Base-by-base conservation (phyloP, 495 filamentous ascomycete genomes). In the Monascus purpureus region DNA sequence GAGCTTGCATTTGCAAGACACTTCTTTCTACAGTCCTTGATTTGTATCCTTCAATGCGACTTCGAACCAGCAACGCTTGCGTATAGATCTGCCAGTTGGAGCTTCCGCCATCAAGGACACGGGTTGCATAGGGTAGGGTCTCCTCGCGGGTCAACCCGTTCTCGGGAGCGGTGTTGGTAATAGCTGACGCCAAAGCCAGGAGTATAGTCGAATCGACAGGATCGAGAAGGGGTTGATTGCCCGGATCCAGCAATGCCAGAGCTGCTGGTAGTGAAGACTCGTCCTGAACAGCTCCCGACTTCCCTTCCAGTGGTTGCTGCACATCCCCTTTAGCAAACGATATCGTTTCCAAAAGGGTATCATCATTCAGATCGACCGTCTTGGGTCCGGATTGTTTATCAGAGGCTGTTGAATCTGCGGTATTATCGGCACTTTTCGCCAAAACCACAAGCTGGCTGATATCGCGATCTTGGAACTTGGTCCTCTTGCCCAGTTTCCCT, bases 1-100 rank as follows among this genome's bases (percentile, higher is more conserved):
- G 69, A 2, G 86, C 87, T 59, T 99, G 90, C 46, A 99, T 73
- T 55, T 99, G 90, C 4, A 99, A 61, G 2, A 99, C 74, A 6
- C 86, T 76, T 35, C 90, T 63, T 47, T 99, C 92, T 4, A 85
- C 65, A 0, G 90, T 96, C 27, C 90, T 67, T 18, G 84, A 80
- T 35, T 68, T 70, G 49, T 86, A 82, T 0, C 82, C 73, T 53
- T 99, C 90, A 36, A 95, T 83, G 2, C 90, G 67, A 46, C 82
- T 88, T 26, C 90, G 72, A 4, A 94, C 75, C 2, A 96, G 61
- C 4, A 99, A 58, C 1, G 82, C 90, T 46, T 95, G 83, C 0
- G 90, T 95, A 49, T 99, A 96, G 13, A 94, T 77, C 53, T 96
- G 92, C 90, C 90, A 99, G 53, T 96, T 96, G 2, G 84, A 85